Evolutionary conservation across 345 rosid species (phyloP), one percentile per base, ranked within the genome.

Genomic region (Murraya koenigii): DNA sequence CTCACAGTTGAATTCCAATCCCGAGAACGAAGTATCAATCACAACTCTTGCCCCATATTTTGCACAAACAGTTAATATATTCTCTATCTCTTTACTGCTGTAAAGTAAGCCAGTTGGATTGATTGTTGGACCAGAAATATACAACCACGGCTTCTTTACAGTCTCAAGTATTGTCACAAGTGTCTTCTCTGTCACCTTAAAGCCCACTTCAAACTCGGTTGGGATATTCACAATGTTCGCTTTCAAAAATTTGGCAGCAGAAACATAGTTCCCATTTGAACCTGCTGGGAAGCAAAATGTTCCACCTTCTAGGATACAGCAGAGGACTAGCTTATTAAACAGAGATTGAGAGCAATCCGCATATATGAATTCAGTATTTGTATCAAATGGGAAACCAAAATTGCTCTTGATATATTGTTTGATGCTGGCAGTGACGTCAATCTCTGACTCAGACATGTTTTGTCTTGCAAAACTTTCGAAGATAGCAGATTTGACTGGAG

Each of bases 231-330:
- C n/a, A n/a, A n/a, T n/a, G n/a, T n/a, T n/a, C n/a, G n/a, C n/a
- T n/a, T n/a, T n/a, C n/a, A n/a, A n/a, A n/a, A n/a, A n/a, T n/a
- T n/a, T n/a, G n/a, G n/a, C n/a, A n/a, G n/a, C n/a, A n/a, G n/a
- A n/a, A n/a, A n/a, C n/a, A n/a, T n/a, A n/a, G n/a, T n/a, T 79
- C 38, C 98, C 98, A 28, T 93, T 90, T 66, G 97, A 88, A 70
- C 97, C 98, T n/a, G 87, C 76, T 38, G 98, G 98, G 79, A 95
- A 88, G 85, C 95, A 95, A 67, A 95, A 83, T 38, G 98, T 93
- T 77, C 97, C 98, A 67, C 97, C 94, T 73, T 93, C 98, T 80
- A 88, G 89, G 75, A 83, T 82, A 78, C 98, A 95, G 85, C 97
- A 92, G 75, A 85, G 84, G 79, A 92, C 89, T 82, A 95, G 83